phyloP scores from a whole-genome alignment of 331 rosid species.

The Malus hybrid region DNA sequence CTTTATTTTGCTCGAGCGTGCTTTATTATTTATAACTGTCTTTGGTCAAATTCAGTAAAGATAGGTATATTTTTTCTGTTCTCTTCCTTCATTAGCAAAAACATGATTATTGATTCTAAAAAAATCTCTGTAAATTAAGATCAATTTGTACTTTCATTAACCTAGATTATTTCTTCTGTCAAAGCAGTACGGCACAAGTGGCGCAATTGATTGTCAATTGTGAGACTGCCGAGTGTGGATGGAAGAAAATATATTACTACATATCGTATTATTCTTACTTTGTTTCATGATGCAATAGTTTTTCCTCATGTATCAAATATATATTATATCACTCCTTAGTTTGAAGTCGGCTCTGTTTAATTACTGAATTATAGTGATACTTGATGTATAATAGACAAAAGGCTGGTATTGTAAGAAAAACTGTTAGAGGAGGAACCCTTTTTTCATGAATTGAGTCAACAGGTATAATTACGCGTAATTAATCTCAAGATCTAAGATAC shows the following conservation, averaged over 20 bases:
- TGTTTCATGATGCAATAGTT: neutral
- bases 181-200: neutral
- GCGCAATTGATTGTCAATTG: constrained; percentile 2
- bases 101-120: neutral
- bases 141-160: neutral
- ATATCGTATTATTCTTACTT: neutral
- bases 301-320: neutral
- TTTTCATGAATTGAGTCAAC: neutral
- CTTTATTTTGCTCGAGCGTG: neutral
- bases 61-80: neutral
- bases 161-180: neutral
- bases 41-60: constrained; percentile 14
- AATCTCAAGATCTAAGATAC: neutral
- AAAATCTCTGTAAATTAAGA: neutral
- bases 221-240: neutral
- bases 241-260: neutral
- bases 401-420: too few relatives aligned
- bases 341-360: too few relatives aligned
- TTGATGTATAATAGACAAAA: too few relatives aligned
- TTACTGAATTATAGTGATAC: too few relatives aligned
- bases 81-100: neutral
- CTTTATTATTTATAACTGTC: neutral
- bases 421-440: too few relatives aligned
- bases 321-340: too few relatives aligned
- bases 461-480: neutral